These are phyloP conservation scores for Byssochlamys sp. DNA, from an alignment of 2,329 filamentous ascomycete genomes.

Conservation along the genomic window DNA sequence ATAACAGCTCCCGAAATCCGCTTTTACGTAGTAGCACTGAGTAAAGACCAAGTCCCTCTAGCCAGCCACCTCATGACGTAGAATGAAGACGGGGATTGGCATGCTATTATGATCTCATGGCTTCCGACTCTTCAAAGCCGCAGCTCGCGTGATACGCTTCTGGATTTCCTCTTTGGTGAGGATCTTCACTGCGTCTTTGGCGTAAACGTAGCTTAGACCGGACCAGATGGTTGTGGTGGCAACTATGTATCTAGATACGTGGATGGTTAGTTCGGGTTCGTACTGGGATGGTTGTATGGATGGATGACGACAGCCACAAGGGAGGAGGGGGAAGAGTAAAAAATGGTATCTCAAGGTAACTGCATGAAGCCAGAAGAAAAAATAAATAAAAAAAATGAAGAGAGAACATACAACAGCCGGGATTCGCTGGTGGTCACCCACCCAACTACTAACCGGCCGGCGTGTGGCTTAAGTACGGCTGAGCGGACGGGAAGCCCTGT, in stretches of 20 bases:
- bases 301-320: constrained; percentile 1
- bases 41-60: too few relatives aligned
- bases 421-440: constrained; percentile 42
- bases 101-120: neutral
- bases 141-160: constrained; percentile 23
- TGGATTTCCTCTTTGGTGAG: constrained; percentile 42
- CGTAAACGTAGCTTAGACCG: constrained; percentile 81
- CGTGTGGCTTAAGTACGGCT: constrained; percentile 41
- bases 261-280: neutral
- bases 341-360: neutral
- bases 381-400: constrained; percentile 6
- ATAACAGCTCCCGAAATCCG: too few relatives aligned
- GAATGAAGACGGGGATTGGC: neutral
- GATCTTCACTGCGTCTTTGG: constrained; percentile 85
- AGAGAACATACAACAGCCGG: constrained; percentile 36
- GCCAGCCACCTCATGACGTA: too few relatives aligned
- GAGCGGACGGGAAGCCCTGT: constrained; percentile 42
- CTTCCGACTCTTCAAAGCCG: constrained; percentile 13
- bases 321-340: neutral
- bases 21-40: too few relatives aligned
- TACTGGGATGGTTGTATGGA: neutral
- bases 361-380: constrained; percentile 1
- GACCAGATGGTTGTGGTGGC: constrained; percentile 60
- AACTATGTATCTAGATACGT: neutral
- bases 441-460: constrained; percentile 41